Evolutionary conservation across 1,139 yeast species (phyloP), one percentile per base, ranked within the genome.

Genomic region (Petasospora fabianii): DNA sequence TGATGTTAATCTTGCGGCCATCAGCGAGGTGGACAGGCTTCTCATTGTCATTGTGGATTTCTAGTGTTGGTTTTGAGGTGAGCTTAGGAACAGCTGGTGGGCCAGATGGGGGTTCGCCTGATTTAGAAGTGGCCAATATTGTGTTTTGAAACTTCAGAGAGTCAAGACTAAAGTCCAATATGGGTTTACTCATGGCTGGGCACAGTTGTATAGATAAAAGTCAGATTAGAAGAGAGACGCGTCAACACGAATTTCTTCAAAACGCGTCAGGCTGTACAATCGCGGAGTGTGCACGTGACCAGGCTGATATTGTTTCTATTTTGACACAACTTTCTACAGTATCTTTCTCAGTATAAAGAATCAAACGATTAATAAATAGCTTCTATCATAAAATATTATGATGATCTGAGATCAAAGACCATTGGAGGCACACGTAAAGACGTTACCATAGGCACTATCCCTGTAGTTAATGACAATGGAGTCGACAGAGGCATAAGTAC

Each of bases 401-500:
- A 7, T 7, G 22, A 7, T 20, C 26, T 22, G n/a, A n/a, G n/a
- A n/a, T 35, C 20, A 39, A 7, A 39, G 16, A 17, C 71, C 78
- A 48, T 73, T 73, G 41, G 65, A 60, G 19, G 66, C 69, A 58
- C 82, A 76, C 15, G 71, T 54, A 49, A 76, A 76, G 1, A 75
- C 77, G 11, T 62, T 62, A 3, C 80, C 80, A 41, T 73, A 74
- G 9, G 62, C 58, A 44, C 71, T 69, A 10, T 64, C 66, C 43
- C 69, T 59, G 54, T 74, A 76, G 27, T 74, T 68, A 48, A 61
- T 53, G 27, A 76, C 62, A 45, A 77, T 77, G 50, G 77, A 69
- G 49, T 75, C 70, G 32, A 76, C 64, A 17, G 78, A 68, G 10
- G 80, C 71, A 47, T 77, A 77, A 7, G 72, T 61, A 6, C 83